Percentiles rank a stretch among this genome's conserved stretches.
Conservation (phyloP, 2,329 filamentous ascomycete genomes). For the Fusarium acutatum region DNA sequence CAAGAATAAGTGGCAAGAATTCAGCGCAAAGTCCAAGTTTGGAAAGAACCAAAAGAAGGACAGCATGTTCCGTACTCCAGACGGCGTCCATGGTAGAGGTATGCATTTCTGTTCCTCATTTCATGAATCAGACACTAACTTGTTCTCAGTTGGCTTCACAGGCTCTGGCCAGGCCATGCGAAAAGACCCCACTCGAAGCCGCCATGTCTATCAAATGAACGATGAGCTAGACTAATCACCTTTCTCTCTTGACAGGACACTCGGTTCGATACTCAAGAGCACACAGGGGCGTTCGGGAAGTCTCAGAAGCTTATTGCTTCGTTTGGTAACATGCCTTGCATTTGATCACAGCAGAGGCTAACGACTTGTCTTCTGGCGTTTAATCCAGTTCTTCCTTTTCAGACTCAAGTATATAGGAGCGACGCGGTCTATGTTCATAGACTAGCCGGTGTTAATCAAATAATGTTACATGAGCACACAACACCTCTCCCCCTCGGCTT, state of each 20-base stretch:
- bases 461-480: conserved; percentile 19
- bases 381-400: conserved; percentile 32
- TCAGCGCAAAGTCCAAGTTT: conserved; percentile 79
- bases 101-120: conserved; percentile 37
- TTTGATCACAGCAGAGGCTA: conserved; percentile 53
- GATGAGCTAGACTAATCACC: conserved; percentile 73
- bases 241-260: conserved; percentile 41
- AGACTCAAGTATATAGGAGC: conserved; percentile 36
- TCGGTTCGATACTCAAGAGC: conserved; percentile 25
- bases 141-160: conserved; percentile 84
- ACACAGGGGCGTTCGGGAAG: conserved; percentile 39
- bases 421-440: conserved; percentile 10
- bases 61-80: conserved; percentile 95
- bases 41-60: conserved; percentile 80
- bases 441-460: conserved; percentile 34
- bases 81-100: conserved; percentile 88
- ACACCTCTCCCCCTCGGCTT: background rate
- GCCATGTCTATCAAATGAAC: conserved; percentile 84
- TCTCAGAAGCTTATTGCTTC: conserved; percentile 42
- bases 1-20: conserved; percentile 96
- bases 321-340: conserved; percentile 48
- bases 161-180: conserved; percentile 96
- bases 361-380: conserved; percentile 45
- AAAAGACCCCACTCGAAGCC: conserved; percentile 83
- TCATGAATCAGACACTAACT: conserved; percentile 26